Evolutionary conservation across 495 filamentous ascomycete species (phyloP), one percentile per base, ranked within the genome.

Genomic region (Aspergillus sclerotiicarbonarius): DNA sequence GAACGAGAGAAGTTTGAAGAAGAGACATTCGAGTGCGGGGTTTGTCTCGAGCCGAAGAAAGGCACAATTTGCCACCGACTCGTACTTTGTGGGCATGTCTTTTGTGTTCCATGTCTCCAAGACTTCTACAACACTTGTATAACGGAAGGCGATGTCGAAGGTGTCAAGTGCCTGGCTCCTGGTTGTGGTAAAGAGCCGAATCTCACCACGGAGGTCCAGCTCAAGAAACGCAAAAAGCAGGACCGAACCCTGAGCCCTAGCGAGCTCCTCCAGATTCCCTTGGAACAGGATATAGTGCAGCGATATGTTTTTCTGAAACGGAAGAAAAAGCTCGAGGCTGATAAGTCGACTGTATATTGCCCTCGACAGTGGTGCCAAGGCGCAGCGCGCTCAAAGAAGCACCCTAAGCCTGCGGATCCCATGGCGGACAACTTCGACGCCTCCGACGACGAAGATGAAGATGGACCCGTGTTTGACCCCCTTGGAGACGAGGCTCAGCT

Each of bases 1-100:
- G 87, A 86, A 61, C 79, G 81, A 15, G 82, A 84, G 20, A 84
- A 82, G 13, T 98, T 97, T 60, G 87, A 92, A 57, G 82, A 85
- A 54, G 89, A 85, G 54, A 96, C 91, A 0, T 97, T 92, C 62
- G 86, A 94, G 44, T 98, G 94, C 63, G 90, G 88, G 0, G 84
- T 98, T 10, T 98, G 94, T 68, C 76, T 95, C 37, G 92, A 97
- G 68, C 91, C 92, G 0, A 97, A 97, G 68, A 97, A 96, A 70
- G 94, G 94, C 4, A 62, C 75, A 0, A 82, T 77, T 21, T 98
- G 94, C 70, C 87, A 97, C 71, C 81, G 81, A 5, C 80, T 97
- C 67, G 67, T 86, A 18, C 82, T 84, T 32, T 98, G 94, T 68
- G 85, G 82, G 0, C 94, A 98, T 65, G 91, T 98, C 30, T 98